These are phyloP conservation scores for Liriodendron chinense DNA, from an alignment of 164 flowering plant species.

Conservation along the genomic window DNA sequence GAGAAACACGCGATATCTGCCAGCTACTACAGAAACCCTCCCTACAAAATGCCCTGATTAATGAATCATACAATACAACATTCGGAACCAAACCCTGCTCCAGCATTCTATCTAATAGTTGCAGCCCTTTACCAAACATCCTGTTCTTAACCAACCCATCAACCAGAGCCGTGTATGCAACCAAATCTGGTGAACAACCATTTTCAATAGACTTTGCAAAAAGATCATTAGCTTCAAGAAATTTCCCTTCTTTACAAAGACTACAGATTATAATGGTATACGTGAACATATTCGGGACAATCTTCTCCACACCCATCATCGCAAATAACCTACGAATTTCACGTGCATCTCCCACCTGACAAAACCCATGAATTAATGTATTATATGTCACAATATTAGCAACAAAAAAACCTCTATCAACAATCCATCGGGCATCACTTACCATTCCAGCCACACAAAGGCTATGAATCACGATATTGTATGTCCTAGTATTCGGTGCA, in stretches of 20 bases:
- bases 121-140: slow-evolving; percentile 23
- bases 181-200: slow-evolving; percentile 29
- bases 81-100: slow-evolving; percentile 29
- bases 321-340: slow-evolving; percentile 1
- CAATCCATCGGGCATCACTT: background rate
- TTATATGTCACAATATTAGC: slow-evolving; percentile 8
- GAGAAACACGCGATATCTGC: background rate
- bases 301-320: background rate
- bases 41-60: slow-evolving; percentile 19
- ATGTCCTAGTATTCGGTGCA: slow-evolving; percentile 4
- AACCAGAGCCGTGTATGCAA: slow-evolving; percentile 34
- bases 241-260: slow-evolving; percentile 33
- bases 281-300: slow-evolving; percentile 31
- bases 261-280: slow-evolving; percentile 30
- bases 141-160: slow-evolving; percentile 34
- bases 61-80: slow-evolving; percentile 26
- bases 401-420: background rate
- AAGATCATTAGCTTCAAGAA: slow-evolving; percentile 18
- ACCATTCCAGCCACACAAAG: slow-evolving; percentile 8
- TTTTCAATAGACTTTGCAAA: slow-evolving; percentile 19
- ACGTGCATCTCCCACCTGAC: slow-evolving; percentile 2
- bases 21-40: background rate
- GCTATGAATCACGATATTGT: slow-evolving; percentile 9
- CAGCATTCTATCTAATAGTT: slow-evolving; percentile 20
- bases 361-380: slow-evolving; percentile 13